Evolutionary conservation across 2,329 filamentous ascomycete genomes (phyloP), one percentile per base, ranked within the genome.

Genomic region (Fusarium nanum): DNA sequence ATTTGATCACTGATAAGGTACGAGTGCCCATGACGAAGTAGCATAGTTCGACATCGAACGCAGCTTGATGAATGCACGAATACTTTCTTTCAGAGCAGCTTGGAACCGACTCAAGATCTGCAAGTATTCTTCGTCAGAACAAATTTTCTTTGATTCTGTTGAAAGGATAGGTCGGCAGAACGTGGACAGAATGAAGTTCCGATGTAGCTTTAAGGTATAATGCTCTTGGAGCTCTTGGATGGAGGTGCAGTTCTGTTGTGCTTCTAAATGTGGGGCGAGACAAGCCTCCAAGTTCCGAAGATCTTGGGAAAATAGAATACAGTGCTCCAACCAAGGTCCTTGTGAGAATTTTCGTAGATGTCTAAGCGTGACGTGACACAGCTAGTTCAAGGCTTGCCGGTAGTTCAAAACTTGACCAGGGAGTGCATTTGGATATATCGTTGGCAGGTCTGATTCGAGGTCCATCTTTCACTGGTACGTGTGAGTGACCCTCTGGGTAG

Each of bases 21-120:
- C 22, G 4, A 67, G 71, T 5, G 71, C 70, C 70, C 70, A 73
- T 4, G 70, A 73, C 1, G 58, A 60, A 14, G 65, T 73, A 8
- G 70, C 56, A 42, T 64, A 57, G 16, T 46, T 70, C 6, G 60
- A 53, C 9, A 67, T 56, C 2, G 56, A 57, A 20, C 67, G 68
- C 2, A 73, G 32, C 3, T 57, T 61, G 25, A 72, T 60, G 9
- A 68, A 66, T 16, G 67, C 69, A 6, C 40, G 22, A 2, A 67
- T 64, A 14, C 58, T 56, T n/a, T 18, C 16, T 18, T 63, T 64
- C 8, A 71, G 14, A 14, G 70, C 41, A 7, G 25, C 18, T 13
- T 55, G 57, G 16, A 72, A 68, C 1, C 30, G 56, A 13, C 20
- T 18, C n/a, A 57, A 32, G 10, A 66, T 49, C 11, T 16, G 2